phyloP scores from a whole-genome alignment of 2,329 filamentous ascomycete species.

The Phialophora tarda region DNA sequence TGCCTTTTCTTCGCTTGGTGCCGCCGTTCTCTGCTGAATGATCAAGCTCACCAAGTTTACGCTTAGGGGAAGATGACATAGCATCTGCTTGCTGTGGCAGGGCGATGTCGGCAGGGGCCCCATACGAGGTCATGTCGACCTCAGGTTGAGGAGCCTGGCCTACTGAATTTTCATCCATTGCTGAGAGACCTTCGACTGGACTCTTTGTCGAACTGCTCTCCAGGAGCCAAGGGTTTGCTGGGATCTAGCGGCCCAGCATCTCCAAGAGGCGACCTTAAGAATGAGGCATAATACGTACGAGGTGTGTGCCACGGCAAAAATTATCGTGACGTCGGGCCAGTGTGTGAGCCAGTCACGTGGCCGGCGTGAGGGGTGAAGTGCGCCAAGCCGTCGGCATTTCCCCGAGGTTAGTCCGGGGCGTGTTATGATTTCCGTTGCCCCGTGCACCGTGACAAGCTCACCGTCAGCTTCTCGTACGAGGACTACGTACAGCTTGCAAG shows the following conservation, averaged over 20 bases:
- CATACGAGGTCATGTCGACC: constrained; percentile 14
- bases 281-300: not conserved
- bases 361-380: not conserved
- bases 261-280: not conserved
- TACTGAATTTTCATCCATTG: constrained; percentile 19
- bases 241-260: not conserved
- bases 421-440: not conserved
- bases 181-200: not conserved
- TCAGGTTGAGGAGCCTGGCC: constrained; percentile 10
- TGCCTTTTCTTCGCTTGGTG: constrained; percentile 57
- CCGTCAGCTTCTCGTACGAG: not conserved
- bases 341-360: not conserved
- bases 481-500: too few species aligned
- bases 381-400: not conserved
- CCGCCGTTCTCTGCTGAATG: constrained; percentile 41
- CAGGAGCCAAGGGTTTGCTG: not conserved
- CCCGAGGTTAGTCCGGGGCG: not conserved
- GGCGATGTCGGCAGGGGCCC: not conserved
- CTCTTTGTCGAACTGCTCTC: not conserved
- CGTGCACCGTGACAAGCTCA: not conserved
- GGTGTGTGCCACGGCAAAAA: not conserved
- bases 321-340: not conserved
- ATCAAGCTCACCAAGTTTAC: constrained; percentile 57
- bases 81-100: not conserved
- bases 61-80: constrained; percentile 57